Evolutionary conservation across 495 filamentous ascomycete species (phyloP).

Genomic region (Penicillium manginii): DNA sequence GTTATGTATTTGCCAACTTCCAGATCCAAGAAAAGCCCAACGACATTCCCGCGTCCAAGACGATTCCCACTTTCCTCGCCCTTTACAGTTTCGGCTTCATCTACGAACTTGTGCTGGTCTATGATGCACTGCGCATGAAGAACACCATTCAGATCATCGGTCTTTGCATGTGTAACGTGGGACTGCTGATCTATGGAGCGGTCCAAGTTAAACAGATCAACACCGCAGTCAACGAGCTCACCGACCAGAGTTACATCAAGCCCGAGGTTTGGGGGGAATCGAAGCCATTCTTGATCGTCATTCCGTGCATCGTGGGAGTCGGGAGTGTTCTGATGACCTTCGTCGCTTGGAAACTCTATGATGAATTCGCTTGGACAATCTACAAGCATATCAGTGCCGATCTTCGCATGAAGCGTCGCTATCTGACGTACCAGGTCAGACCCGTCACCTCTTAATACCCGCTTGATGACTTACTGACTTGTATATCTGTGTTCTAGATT

Average conservation of each 20-base stretch:
- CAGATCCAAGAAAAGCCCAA: constrained; percentile 69
- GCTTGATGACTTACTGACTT: constrained; percentile 17
- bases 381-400: constrained; percentile 99
- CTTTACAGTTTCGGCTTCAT: constrained; percentile 98
- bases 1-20: constrained; percentile 55
- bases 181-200: constrained; percentile 86
- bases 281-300: constrained; percentile 78
- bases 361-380: constrained; percentile 99
- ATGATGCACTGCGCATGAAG: constrained; percentile 90
- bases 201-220: constrained; percentile 90
- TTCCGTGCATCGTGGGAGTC: constrained; percentile 81
- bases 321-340: constrained; percentile 72
- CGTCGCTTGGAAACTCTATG: constrained; percentile 91
- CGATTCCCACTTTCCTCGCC: constrained; percentile 86
- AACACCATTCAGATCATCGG: constrained; percentile 99
- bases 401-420: constrained; percentile 93
- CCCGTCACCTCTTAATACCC: neutral
- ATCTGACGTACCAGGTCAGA: constrained; percentile 91
- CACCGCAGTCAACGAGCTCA: constrained; percentile 62
- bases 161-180: constrained; percentile 87
- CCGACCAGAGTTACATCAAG: constrained; percentile 34
- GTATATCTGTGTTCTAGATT: constrained; percentile 62
- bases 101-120: constrained; percentile 86
- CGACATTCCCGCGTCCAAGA: constrained; percentile 54
- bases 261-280: constrained; percentile 65